phyloP scores from a whole-genome alignment of 176 grass and related monocot species.

The Triticum turgidum region DNA sequence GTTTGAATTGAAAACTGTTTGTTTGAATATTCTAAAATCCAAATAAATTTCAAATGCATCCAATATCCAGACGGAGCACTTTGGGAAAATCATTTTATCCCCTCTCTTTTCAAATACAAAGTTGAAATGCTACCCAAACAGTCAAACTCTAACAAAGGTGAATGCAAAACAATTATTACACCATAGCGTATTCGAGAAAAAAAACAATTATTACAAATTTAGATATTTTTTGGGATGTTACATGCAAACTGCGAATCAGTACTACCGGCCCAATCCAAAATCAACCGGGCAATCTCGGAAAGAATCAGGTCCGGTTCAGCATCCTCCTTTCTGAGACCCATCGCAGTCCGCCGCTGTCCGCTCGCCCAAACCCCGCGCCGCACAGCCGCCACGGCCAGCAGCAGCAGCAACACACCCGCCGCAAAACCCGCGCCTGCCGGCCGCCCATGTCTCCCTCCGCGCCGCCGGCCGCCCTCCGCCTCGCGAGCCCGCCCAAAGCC shows the following conservation, averaged over 20 bases:
- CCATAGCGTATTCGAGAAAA: too few relatives aligned
- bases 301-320: not conserved
- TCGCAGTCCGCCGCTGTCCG: not conserved
- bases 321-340: not conserved
- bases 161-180: too few relatives aligned
- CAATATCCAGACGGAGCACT: too few relatives aligned
- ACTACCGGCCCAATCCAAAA: not conserved
- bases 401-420: not conserved
- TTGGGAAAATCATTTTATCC: too few relatives aligned
- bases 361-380: not conserved
- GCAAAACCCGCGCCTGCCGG: not conserved
- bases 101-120: too few relatives aligned
- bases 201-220: too few relatives aligned
- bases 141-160: too few relatives aligned
- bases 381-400: not conserved
- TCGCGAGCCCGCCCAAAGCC: constrained; percentile 30
- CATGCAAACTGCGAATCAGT: not conserved
- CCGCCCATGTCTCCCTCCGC: constrained; percentile 25
- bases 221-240: too few relatives aligned
- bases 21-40: too few relatives aligned
- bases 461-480: constrained; percentile 21
- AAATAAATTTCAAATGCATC: too few relatives aligned
- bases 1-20: too few relatives aligned
- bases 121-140: too few relatives aligned
- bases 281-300: not conserved